phyloP scores from a whole-genome alignment of 331 rosid species.

The Pyracantha coccinea region DNA sequence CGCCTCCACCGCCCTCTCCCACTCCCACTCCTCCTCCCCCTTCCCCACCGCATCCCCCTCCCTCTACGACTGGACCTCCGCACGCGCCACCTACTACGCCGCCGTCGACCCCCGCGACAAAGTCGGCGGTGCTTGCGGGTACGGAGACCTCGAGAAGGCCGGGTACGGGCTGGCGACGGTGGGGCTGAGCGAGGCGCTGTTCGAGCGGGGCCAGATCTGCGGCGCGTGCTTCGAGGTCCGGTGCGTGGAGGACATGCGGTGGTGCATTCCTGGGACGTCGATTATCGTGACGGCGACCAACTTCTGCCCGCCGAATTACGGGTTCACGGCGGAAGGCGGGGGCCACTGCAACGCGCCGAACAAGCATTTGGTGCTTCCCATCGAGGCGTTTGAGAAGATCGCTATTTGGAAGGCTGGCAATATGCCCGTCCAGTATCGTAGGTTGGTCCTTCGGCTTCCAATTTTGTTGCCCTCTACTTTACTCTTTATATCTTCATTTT shows the following conservation, averaged over 20 bases:
- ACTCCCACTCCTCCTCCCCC: conserved; percentile 33
- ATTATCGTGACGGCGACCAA: conserved; percentile 83
- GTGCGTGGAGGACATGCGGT: conserved; percentile 75
- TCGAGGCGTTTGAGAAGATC: conserved; percentile 91
- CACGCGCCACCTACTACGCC: conserved; percentile 89
- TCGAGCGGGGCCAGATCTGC: conserved; percentile 93
- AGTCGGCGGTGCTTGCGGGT: conserved; percentile 93
- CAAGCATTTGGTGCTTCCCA: conserved; percentile 80
- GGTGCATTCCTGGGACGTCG: conserved; percentile 92
- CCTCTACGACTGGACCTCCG: conserved; percentile 67
- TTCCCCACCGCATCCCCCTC: conserved; percentile 9
- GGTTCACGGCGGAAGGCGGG: conserved; percentile 67
- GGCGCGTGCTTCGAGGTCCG: conserved; percentile 84
- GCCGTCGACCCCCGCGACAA: conserved; percentile 77
- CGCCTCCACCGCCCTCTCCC: conserved; percentile 34
- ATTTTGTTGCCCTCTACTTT: neutral
- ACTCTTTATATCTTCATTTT: neutral
- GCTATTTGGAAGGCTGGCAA: conserved; percentile 98
- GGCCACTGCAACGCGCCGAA: conserved; percentile 90
- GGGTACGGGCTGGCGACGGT: conserved; percentile 88
- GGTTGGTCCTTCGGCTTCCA: conserved; percentile 23
- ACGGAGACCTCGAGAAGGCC: conserved; percentile 59
- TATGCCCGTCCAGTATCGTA: conserved; percentile 88
- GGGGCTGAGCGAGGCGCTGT: conserved; percentile 71
- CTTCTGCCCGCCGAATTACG: conserved; percentile 90